Base-by-base conservation (phyloP, 2,329 filamentous ascomycete species). In the Hyphodiscus sp. region DNA sequence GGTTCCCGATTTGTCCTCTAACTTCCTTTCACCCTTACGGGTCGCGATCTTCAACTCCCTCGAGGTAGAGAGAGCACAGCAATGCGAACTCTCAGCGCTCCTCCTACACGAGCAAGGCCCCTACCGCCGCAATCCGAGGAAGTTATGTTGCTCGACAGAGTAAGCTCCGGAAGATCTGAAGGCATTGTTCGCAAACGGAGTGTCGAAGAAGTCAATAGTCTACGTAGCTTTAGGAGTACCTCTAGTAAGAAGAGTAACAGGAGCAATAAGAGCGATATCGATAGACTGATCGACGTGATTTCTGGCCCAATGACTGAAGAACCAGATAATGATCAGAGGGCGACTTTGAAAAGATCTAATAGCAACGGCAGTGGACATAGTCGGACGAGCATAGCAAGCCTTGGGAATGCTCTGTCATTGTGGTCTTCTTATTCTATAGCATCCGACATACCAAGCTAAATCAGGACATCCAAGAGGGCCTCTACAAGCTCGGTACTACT, bases 1-100 rank as follows among this genome's bases (percentile, higher is more conserved):
- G 91, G 91, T 0, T 91, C 90, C 18, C 79, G 87, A 50, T 95
- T 96, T 59, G 83, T 90, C 19, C 81, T 96, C 20, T 82, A 89
- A 58, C 73, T 96, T 30, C 86, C 87, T 0, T 94, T 96, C 59
- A 76, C 83, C 8, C 66, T 91, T 1, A 83, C 82, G 0, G 56
- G 64, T 0, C 71, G 76, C 6, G 54, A 45, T 57, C 62, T 2
- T 59, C 9, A 41, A 26, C 43, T 23, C 20, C 19, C 50, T n/a
- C 42, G 54, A 15, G 23, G 30, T 47, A 11, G 42, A 15, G 43
- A 51, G 45, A 50, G 23, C 10, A 23, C 41, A n/a, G 20, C 20
- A 5, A 42, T 41, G 9, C n/a, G 33, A 2, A 53, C 29, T 2
- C 43, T 16, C 2, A 38, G 41, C 18, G 15, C 49, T 13, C 41